phyloP scores from a whole-genome alignment of 2,329 filamentous ascomycete species.

The Colletotrichum liaoningense region DNA sequence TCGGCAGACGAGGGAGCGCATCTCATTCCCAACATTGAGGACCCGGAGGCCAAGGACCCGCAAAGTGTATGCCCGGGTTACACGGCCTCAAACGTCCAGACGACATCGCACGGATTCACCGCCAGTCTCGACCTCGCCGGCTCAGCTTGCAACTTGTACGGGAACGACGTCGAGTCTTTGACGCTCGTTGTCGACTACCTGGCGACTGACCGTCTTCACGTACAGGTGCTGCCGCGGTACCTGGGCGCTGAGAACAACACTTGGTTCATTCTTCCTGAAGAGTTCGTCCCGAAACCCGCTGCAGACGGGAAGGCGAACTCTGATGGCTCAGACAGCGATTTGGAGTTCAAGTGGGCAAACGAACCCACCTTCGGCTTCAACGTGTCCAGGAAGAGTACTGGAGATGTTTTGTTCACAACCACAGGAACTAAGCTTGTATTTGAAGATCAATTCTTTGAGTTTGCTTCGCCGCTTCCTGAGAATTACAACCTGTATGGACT shows the following conservation, averaged over 20 bases:
- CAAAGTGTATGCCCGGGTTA: slow-evolving; percentile 74
- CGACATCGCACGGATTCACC: slow-evolving; percentile 66
- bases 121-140: slow-evolving; percentile 79
- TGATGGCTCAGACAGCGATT: slow-evolving; percentile 57
- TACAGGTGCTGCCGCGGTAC: slow-evolving; percentile 76
- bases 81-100: slow-evolving; percentile 68
- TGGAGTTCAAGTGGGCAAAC: slow-evolving; percentile 65
- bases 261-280: slow-evolving; percentile 75
- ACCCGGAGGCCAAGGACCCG: slow-evolving; percentile 24
- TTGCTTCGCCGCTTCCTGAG: slow-evolving; percentile 72
- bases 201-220: slow-evolving; percentile 71
- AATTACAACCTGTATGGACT: slow-evolving; percentile 83
- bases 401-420: slow-evolving; percentile 77
- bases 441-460: slow-evolving; percentile 83
- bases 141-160: slow-evolving; percentile 79
- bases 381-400: slow-evolving; percentile 67
- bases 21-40: slow-evolving; percentile 28
- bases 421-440: slow-evolving; percentile 73
- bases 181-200: slow-evolving; percentile 77
- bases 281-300: slow-evolving; percentile 68
- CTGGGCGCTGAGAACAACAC: slow-evolving; percentile 71
- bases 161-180: slow-evolving; percentile 76
- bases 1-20: slow-evolving; percentile 19
- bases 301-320: slow-evolving; percentile 7
- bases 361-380: slow-evolving; percentile 75